phyloP scores from a whole-genome alignment of 2,329 filamentous ascomycete species.

The Parafenestella ontariensis region DNA sequence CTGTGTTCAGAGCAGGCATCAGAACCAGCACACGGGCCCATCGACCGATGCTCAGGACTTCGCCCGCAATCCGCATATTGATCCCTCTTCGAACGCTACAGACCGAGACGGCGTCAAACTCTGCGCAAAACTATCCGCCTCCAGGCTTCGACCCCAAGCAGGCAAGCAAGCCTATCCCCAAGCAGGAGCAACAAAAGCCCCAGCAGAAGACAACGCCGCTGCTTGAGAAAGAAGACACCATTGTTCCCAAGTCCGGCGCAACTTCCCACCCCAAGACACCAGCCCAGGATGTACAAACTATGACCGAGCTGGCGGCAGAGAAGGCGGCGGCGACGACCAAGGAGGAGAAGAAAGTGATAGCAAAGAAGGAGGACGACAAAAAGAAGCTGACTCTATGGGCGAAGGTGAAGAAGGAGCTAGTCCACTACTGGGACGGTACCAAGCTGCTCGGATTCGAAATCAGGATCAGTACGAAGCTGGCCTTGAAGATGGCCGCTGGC shows the following conservation, averaged over 20 bases:
- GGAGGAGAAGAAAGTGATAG: slow-evolving; percentile 63
- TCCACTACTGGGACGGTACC: slow-evolving; percentile 98
- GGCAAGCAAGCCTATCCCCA: slow-evolving; percentile 82
- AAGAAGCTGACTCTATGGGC: slow-evolving; percentile 90
- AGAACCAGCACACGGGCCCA: slow-evolving; percentile 51
- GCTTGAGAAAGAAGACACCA: slow-evolving; percentile 40
- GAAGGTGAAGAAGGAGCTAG: slow-evolving; percentile 91
- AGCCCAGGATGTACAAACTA: slow-evolving; percentile 56
- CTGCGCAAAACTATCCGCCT: slow-evolving; percentile 69
- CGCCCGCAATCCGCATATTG: slow-evolving; percentile 65
- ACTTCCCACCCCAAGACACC: slow-evolving; percentile 56
- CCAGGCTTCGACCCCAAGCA: slow-evolving; percentile 90
- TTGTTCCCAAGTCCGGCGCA: slow-evolving; percentile 48
- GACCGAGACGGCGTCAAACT: slow-evolving; percentile 62
- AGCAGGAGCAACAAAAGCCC: slow-evolving; percentile 55
- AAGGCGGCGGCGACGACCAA: slow-evolving; percentile 60
- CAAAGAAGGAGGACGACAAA: slow-evolving; percentile 69
- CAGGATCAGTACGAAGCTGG: slow-evolving; percentile 87
- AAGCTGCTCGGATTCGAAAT: slow-evolving; percentile 93
- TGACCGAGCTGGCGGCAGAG: slow-evolving; percentile 68
- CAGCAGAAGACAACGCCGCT: slow-evolving; percentile 29
- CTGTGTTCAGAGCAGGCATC: slow-evolving; percentile 55
- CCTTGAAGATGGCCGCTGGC: slow-evolving; percentile 95
- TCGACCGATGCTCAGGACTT: slow-evolving; percentile 56
- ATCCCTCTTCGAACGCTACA: slow-evolving; percentile 61